These are phyloP conservation scores for Coemansia guatemalensis DNA, from an alignment of 192 early-diverging fungal genomes.

Conservation along the genomic window DNA sequence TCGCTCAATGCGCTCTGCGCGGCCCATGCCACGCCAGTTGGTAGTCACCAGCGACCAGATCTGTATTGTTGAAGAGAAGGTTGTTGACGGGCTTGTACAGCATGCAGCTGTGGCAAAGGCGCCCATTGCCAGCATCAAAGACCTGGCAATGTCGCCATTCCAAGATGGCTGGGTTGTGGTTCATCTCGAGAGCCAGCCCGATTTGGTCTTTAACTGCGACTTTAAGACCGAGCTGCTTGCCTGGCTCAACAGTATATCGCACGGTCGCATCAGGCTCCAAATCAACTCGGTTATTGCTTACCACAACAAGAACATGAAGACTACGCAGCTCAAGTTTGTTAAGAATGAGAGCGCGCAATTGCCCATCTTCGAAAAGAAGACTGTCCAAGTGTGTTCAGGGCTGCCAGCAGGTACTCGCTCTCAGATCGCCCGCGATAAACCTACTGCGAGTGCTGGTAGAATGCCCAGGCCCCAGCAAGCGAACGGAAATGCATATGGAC, in stretches of 20 bases:
- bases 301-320: constrained; percentile 71
- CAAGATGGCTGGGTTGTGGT: constrained; percentile 74
- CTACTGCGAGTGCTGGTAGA: background rate
- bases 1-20: constrained; percentile 71
- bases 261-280: constrained; percentile 59
- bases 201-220: constrained; percentile 62
- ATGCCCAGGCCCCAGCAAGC: background rate
- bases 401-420: constrained; percentile 59
- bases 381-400: constrained; percentile 61
- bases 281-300: constrained; percentile 63
- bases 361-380: constrained; percentile 67
- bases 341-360: constrained; percentile 62
- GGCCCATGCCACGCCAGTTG: constrained; percentile 68
- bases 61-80: constrained; percentile 59
- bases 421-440: constrained; percentile 14
- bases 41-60: constrained; percentile 66
- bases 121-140: constrained; percentile 55
- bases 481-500: constrained; percentile 2
- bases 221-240: constrained; percentile 76
- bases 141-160: constrained; percentile 66
- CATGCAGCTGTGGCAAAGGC: constrained; percentile 59
- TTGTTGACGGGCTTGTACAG: constrained; percentile 55
- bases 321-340: constrained; percentile 70
- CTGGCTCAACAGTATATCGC: constrained; percentile 60
- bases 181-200: constrained; percentile 58